Conservation (phyloP, 129 eudicot species). For the Kitagawia praeruptora region DNA sequence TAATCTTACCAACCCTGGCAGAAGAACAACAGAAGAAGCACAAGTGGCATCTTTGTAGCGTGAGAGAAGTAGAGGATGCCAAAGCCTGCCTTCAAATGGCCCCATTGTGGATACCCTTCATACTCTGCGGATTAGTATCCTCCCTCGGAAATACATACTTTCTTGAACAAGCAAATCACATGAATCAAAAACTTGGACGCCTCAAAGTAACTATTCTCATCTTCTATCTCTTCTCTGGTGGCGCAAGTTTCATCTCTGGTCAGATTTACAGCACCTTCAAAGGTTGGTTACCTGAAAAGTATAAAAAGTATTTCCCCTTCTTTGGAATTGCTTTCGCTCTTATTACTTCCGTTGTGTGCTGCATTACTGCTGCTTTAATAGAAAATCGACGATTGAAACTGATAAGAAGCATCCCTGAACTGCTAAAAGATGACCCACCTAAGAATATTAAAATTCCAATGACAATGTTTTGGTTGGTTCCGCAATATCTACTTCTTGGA, state of each 20-base stretch:
- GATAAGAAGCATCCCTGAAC: slow-evolving; percentile 2
- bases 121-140: slow-evolving; percentile 36
- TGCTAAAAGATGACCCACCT: neutral
- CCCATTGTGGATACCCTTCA: slow-evolving; percentile 54
- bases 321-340: neutral
- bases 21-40: slow-evolving; percentile 15
- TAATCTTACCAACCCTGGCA: slow-evolving; percentile 10
- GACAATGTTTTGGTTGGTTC: slow-evolving; percentile 25
- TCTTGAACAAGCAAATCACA: slow-evolving; percentile 18
- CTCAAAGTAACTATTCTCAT: neutral
- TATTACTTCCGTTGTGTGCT: neutral
- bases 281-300: slow-evolving; percentile 13
- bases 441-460: slow-evolving; percentile 15
- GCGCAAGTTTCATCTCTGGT: neutral
- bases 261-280: neutral
- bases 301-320: neutral
- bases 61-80: slow-evolving; percentile 51
- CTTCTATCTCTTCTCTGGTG: neutral
- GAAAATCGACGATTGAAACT: neutral
- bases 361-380: neutral
- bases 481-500: slow-evolving; percentile 26
- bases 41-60: slow-evolving; percentile 48
- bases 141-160: slow-evolving; percentile 52
- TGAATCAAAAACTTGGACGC: slow-evolving; percentile 8
- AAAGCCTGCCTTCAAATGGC: slow-evolving; percentile 43